A percentile compares a stretch with the other conserved stretches of the same genome.
Conservation (phyloP, 2,329 filamentous ascomycete genomes). For the Lojkania enalia region DNA sequence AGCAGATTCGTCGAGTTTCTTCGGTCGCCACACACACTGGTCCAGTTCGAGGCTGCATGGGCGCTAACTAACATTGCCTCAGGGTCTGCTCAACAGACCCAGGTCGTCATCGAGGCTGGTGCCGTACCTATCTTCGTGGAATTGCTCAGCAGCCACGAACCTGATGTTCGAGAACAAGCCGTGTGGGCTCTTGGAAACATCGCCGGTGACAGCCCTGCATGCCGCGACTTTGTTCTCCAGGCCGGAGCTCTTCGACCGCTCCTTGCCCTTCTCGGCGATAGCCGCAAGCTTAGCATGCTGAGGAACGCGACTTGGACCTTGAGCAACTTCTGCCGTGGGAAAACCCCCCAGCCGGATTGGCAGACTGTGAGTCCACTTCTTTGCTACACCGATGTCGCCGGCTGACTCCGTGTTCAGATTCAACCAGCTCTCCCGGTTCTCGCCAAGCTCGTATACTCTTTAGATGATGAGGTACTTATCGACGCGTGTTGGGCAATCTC, state of each 20-base stretch:
- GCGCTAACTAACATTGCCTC: constrained; percentile 99
- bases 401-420: constrained; percentile 63
- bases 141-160: constrained; percentile 90
- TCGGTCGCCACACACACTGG: constrained; percentile 93
- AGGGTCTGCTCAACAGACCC: constrained; percentile 93
- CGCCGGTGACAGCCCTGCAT: constrained; percentile 95
- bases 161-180: constrained; percentile 96
- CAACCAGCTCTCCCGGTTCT: constrained; percentile 91
- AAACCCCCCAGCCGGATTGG: constrained; percentile 99
- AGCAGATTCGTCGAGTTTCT: constrained; percentile 98
- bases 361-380: constrained; percentile 69
- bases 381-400: constrained; percentile 3
- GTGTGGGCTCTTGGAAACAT: constrained; percentile 99
- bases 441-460: constrained; percentile 95
- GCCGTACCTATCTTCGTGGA: constrained; percentile 99
- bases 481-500: constrained; percentile 99
- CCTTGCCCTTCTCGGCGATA: constrained; percentile 87
- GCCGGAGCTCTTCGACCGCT: constrained; percentile 90
- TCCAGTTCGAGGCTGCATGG: constrained; percentile 99
- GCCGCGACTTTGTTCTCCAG: constrained; percentile 93
- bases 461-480: constrained; percentile 97
- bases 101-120: constrained; percentile 97
- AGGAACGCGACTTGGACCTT: constrained; percentile 98
- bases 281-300: constrained; percentile 98
- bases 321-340: constrained; percentile 99